Evolutionary conservation across 345 rosid genomes (phyloP).

Genomic region (Trapa incisa): DNA sequence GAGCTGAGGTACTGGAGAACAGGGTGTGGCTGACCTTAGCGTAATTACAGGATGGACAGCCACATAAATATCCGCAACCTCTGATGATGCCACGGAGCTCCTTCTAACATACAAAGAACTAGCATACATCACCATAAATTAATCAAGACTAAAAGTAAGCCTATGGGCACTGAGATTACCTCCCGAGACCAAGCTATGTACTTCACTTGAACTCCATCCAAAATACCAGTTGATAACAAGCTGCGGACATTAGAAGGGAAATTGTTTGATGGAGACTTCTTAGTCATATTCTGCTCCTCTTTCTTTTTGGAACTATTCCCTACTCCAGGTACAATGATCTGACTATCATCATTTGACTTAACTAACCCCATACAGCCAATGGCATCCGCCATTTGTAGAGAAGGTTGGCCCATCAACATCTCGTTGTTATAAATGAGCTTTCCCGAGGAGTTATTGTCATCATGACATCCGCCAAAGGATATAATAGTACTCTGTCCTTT

Average conservation of each 20-base stretch:
- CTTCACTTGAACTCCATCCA: conserved; percentile 86
- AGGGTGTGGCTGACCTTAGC: conserved; percentile 43
- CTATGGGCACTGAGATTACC: conserved; percentile 34
- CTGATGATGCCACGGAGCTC: conserved; percentile 77
- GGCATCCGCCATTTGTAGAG: conserved; percentile 33
- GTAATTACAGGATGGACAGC: conserved; percentile 67
- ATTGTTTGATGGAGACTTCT: conserved; percentile 76
- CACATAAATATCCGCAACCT: conserved; percentile 88
- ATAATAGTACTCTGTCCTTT: conserved; percentile 54
- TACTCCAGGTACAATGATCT: conserved; percentile 27
- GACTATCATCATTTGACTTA: conserved; percentile 23
- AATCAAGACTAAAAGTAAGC: conserved; percentile 14
- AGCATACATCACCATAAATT: conserved; percentile 12
- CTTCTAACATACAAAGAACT: conserved; percentile 27
- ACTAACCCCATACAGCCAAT: conserved; percentile 26
- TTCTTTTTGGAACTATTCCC: conserved; percentile 46
- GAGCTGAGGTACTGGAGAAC: background rate
- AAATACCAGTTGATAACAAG: conserved; percentile 89
- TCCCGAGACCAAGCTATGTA: conserved; percentile 72
- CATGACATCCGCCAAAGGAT: conserved; percentile 53
- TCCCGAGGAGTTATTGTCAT: conserved; percentile 28
- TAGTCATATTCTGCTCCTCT: conserved; percentile 40
- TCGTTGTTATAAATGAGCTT: conserved; percentile 31
- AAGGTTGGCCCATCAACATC: conserved; percentile 34
- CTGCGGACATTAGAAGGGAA: conserved; percentile 93